Conservation (phyloP, 305 asterid species). For the Ilex paraguariensis region DNA sequence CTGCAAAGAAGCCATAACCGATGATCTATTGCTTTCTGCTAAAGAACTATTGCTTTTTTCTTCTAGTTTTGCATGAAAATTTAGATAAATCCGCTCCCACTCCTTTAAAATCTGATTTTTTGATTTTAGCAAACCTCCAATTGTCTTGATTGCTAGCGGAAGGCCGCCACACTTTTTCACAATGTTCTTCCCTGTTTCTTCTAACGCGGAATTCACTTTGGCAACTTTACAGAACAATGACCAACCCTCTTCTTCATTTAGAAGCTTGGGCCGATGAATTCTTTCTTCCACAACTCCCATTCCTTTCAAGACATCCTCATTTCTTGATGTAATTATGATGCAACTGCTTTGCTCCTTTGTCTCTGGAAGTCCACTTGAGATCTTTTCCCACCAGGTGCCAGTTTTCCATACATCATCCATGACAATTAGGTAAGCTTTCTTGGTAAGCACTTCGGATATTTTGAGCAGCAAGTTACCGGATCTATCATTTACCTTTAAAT, state of each 20-base stretch:
- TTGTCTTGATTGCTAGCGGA: slow-evolving; percentile 28
- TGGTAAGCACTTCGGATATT: slow-evolving; percentile 12
- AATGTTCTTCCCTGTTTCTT: slow-evolving; percentile 18
- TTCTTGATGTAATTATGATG: slow-evolving; percentile 24
- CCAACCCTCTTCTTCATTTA: slow-evolving; percentile 18
- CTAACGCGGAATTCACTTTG: neutral
- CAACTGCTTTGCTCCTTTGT: slow-evolving; percentile 14
- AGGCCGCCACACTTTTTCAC: slow-evolving; percentile 22
- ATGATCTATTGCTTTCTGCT: slow-evolving; percentile 19
- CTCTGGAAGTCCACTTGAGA: slow-evolving; percentile 14
- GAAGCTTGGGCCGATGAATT: slow-evolving; percentile 13
- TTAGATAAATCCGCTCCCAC: slow-evolving; percentile 11
- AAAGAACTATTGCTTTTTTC: neutral
- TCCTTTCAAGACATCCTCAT: neutral
- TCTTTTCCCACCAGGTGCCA: slow-evolving; percentile 20
- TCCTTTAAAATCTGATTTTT: neutral
- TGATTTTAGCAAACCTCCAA: slow-evolving; percentile 19
- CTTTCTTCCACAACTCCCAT: slow-evolving; percentile 15
- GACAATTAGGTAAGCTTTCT: slow-evolving; percentile 15
- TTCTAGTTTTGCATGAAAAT: slow-evolving; percentile 12
- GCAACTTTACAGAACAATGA: slow-evolving; percentile 19
- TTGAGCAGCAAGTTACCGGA: slow-evolving; percentile 10
- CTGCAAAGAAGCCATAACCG: slow-evolving; percentile 29
- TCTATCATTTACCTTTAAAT: slow-evolving; percentile 8
- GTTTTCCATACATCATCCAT: slow-evolving; percentile 29